Evolutionary conservation across 2,329 filamentous ascomycete species (phyloP), one percentile per base, ranked within the genome.

Genomic region (Delphinella strobiligena): DNA sequence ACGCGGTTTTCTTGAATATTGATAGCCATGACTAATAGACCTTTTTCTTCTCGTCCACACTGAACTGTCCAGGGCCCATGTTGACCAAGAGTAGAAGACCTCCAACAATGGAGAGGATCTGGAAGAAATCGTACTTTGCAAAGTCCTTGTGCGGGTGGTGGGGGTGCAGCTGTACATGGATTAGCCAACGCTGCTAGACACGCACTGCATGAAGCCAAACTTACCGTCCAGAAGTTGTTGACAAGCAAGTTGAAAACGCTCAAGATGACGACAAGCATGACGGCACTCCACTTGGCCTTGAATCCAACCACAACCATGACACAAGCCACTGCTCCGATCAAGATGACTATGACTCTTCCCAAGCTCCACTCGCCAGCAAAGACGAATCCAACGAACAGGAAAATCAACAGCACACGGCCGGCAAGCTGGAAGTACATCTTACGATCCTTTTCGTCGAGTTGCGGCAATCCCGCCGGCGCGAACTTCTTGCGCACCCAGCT

Each of bases 361-460:
- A 95, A 64, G 55, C 78, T 84, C 91, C 91, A 98, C 55, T 88
- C 73, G 51, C 91, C 91, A 42, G 85, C 84, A 67, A 95, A 94
- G 54, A 98, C 82, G 57, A 98, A 98, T 44, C 91, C 91, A 50
- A 95, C 63, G 62, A 98, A 98, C 51, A 98, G 74, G 75, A 98
- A 95, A 67, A 98, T 96, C 53, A 98, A 72, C 49, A 98, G 73
- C 27, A 98, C 85, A 52, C 91, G 81, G 27, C 91, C 91, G 50
- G 91, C 91, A 46, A 98, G 80, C 75, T 96, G 91, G 68, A 98
- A 93, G 73, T 98, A 98, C 89, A 96, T 96, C 75, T 96, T 98
- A 67, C 88, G 84, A 63, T 98, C 91, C 78, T 96, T 96, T 72
- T 98, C 91, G 60, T 96, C 91, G 38, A 98, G 75, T 62, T 85